phyloP scores from a whole-genome alignment of 257 asterid genomes.

The Primulina eburnea region DNA sequence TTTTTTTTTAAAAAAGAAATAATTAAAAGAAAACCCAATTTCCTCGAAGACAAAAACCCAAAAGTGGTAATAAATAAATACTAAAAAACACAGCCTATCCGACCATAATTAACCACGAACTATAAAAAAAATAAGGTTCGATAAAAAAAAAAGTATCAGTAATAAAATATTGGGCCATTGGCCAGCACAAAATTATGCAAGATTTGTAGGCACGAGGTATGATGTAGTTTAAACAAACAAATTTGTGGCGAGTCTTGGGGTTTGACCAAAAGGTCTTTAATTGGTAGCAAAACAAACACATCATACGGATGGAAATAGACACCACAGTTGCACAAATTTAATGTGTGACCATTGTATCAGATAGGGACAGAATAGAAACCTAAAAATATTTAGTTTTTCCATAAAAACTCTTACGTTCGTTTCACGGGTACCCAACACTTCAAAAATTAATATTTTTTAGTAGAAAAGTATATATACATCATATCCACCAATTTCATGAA shows the following conservation, averaged over 20 bases:
- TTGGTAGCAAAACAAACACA: slow-evolving; percentile 41
- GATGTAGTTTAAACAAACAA: slow-evolving; percentile 33
- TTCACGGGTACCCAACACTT: too few species aligned
- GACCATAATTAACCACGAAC: too few species aligned
- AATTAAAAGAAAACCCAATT: too few species aligned
- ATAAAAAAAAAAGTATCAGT: too few species aligned
- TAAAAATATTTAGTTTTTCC: slow-evolving; percentile 46
- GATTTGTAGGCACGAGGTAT: slow-evolving; percentile 63
- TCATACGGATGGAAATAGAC: slow-evolving; percentile 58
- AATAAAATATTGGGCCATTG: slow-evolving; percentile 34
- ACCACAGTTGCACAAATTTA: slow-evolving; percentile 32
- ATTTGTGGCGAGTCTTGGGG: slow-evolving; percentile 35
- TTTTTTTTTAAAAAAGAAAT: too few species aligned
- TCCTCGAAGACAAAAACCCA: too few species aligned
- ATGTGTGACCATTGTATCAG: slow-evolving; percentile 28
- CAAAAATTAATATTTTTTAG: too few species aligned
- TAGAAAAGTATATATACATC: too few species aligned
- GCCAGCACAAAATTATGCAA: slow-evolving; percentile 28
- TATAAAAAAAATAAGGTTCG: not conserved
- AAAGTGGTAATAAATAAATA: too few species aligned
- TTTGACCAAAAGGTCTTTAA: slow-evolving; percentile 34
- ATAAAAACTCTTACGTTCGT: too few species aligned
- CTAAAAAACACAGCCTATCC: not conserved
- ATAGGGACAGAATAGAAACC: slow-evolving; percentile 68
- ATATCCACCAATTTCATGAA: too few species aligned